Conservation (phyloP, 2,329 filamentous ascomycete genomes). For the Colletotrichum musicola region DNA sequence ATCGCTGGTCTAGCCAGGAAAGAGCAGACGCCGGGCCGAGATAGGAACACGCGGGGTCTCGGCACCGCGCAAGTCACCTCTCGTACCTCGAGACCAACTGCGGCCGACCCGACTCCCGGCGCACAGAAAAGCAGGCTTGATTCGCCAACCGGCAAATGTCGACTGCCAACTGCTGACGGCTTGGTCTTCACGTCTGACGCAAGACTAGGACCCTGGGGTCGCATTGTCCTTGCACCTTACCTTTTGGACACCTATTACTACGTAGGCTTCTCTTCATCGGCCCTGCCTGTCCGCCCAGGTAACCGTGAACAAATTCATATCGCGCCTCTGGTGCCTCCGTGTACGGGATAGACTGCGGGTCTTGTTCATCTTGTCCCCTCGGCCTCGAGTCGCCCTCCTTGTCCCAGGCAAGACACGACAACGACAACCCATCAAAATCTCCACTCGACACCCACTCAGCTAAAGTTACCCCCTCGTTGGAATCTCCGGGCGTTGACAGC, state of each 20-base stretch:
- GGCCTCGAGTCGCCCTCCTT: conserved; percentile 12
- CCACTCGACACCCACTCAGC: conserved; percentile 31
- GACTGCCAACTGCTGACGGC: not conserved
- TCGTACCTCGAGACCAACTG: no score
- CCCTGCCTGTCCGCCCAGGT: not conserved
- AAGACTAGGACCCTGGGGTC: not conserved
- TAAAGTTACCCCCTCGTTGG: conserved; percentile 34
- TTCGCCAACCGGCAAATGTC: no score
- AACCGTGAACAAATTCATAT: not conserved
- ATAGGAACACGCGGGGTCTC: no score
- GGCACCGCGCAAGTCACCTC: no score
- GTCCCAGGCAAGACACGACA: conserved; percentile 20
- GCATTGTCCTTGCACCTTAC: not conserved
- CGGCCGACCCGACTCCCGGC: no score
- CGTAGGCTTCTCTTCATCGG: not conserved
- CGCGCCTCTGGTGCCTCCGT: not conserved
- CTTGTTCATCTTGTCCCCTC: not conserved
- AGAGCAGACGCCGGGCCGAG: no score
- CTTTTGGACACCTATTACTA: not conserved
- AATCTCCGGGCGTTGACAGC: conserved; percentile 32
- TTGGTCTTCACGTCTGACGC: no score
- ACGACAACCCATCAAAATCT: conserved; percentile 12
- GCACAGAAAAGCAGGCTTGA: no score
- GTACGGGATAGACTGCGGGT: not conserved
- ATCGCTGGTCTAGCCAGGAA: conserved; percentile 6